A percentile compares a stretch with the other conserved stretches of the same genome.
phyloP scores from a whole-genome alignment of 75 land plant genomes.

The Ceratopteris richardii region DNA sequence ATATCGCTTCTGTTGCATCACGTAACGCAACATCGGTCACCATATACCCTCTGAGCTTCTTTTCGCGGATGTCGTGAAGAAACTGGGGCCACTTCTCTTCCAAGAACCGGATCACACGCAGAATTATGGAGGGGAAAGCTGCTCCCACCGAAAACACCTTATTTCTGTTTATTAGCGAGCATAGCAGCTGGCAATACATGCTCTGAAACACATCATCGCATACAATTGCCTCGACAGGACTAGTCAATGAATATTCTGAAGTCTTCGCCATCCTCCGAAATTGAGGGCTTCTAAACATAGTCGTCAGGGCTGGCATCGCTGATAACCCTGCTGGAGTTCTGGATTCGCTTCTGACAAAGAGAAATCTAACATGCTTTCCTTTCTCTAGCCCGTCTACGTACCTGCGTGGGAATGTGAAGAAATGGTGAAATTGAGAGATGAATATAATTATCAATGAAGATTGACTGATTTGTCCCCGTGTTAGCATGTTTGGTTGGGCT shows the following conservation, averaged over 20 bases:
- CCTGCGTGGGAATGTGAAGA: too few species aligned
- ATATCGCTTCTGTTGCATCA: too few species aligned
- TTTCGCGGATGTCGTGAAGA: conserved; percentile 41
- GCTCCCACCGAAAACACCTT: conserved; percentile 59
- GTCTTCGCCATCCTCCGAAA: conserved; percentile 43
- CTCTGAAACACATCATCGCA: conserved; percentile 61
- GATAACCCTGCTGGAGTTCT: conserved; percentile 65
- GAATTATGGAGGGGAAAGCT: conserved; percentile 62
- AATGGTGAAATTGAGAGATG: too few species aligned
- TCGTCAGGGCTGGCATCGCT: conserved; percentile 66
- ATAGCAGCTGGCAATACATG: conserved; percentile 85
- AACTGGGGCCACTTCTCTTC: conserved; percentile 47
- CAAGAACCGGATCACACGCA: conserved; percentile 59
- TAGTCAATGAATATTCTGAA: conserved; percentile 55
- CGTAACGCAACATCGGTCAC: too few species aligned
- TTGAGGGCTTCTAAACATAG: conserved; percentile 58
- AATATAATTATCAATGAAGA: too few species aligned
- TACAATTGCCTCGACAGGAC: conserved; percentile 62
- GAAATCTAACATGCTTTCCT: conserved; percentile 61
- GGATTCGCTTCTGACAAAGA: conserved; percentile 50
- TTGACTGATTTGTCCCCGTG: too few species aligned
- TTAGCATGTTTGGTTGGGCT: too few species aligned
- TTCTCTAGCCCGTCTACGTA: conserved; percentile 63
- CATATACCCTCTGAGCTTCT: too few species aligned
- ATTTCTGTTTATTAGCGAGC: conserved; percentile 45